These are phyloP conservation scores for Trichoderma asperelloides DNA, from an alignment of 495 filamentous ascomycete species.

Conservation along the genomic window DNA sequence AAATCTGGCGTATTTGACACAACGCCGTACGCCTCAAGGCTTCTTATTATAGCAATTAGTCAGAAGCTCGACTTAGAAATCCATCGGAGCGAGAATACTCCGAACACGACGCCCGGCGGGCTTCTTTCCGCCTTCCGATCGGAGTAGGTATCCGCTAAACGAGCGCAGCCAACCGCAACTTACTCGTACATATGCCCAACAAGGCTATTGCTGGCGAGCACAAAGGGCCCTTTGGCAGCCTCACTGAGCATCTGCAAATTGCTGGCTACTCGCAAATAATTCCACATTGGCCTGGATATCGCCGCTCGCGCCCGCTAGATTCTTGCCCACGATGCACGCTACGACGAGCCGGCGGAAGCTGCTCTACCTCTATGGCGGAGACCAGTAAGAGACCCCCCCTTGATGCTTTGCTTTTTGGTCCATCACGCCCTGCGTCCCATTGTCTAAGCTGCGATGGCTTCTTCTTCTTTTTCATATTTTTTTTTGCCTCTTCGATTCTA, in stretches of 20 bases:
- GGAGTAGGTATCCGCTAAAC: background rate
- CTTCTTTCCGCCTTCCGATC: background rate
- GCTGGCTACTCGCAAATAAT: background rate
- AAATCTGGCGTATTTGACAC: no score
- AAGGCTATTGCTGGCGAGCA: background rate
- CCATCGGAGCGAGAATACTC: background rate
- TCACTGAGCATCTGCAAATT: background rate
- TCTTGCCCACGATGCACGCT: background rate
- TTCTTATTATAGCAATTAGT: no score
- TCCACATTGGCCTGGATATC: background rate
- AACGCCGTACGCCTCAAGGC: no score
- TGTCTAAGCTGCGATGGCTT: background rate
- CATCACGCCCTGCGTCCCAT: background rate
- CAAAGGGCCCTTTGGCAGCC: background rate
- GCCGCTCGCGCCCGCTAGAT: background rate
- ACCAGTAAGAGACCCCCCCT: slow-evolving; percentile 25
- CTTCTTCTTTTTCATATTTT: background rate
- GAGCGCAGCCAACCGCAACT: background rate
- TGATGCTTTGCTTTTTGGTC: background rate
- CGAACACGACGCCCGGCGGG: no score
- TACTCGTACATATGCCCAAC: background rate
- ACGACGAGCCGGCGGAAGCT: background rate
- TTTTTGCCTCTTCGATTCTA: background rate
- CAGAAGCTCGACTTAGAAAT: background rate
- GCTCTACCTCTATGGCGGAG: slow-evolving; percentile 38